phyloP scores from a whole-genome alignment of 371 early-diverging fungal genomes.

The Mucor piriformis region DNA sequence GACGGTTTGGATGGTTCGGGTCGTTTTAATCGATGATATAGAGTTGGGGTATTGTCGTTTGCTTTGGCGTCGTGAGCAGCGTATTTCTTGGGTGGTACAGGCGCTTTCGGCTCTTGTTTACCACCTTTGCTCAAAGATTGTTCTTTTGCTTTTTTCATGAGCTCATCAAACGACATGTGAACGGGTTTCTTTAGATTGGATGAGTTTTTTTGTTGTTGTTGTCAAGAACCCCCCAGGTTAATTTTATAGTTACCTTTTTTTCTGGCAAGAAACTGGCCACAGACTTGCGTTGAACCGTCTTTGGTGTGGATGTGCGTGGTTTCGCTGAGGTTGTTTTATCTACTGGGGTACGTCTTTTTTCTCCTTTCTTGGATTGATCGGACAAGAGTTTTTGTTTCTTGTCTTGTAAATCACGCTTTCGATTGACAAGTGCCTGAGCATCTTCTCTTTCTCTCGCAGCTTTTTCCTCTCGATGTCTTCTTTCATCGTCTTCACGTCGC shows the following conservation, averaged over 20 bases:
- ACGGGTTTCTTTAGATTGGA: slow-evolving; percentile 29
- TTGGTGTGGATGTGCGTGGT: slow-evolving; percentile 1
- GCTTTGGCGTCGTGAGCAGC: not conserved
- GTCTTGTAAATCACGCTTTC: slow-evolving; percentile 26
- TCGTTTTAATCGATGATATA: slow-evolving; percentile 25
- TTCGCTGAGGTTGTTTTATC: slow-evolving; percentile 5
- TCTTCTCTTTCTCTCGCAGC: slow-evolving; percentile 34
- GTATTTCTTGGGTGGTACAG: slow-evolving; percentile 5
- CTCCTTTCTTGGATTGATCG: slow-evolving; percentile 20
- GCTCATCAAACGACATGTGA: slow-evolving; percentile 40
- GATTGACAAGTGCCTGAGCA: slow-evolving; percentile 21
- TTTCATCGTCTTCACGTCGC: slow-evolving; percentile 35
- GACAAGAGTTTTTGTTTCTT: slow-evolving; percentile 17
- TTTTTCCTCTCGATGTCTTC: slow-evolving; percentile 32
- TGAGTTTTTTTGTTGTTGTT: not conserved
- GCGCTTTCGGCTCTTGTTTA: slow-evolving; percentile 4
- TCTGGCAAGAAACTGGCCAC: slow-evolving; percentile 14
- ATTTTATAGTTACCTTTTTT: slow-evolving; percentile 16
- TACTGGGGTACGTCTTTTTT: not conserved
- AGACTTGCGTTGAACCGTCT: not conserved
- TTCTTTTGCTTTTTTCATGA: slow-evolving; percentile 41
- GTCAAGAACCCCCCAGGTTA: not conserved
- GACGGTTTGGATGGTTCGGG: slow-evolving; percentile 7
- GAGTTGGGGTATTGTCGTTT: slow-evolving; percentile 8
- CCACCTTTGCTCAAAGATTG: slow-evolving; percentile 20